A percentile compares a stretch with the other conserved stretches of the same genome.
Conservation (phyloP, 2,329 filamentous ascomycete genomes). For the Westerdykella aurantiaca region DNA sequence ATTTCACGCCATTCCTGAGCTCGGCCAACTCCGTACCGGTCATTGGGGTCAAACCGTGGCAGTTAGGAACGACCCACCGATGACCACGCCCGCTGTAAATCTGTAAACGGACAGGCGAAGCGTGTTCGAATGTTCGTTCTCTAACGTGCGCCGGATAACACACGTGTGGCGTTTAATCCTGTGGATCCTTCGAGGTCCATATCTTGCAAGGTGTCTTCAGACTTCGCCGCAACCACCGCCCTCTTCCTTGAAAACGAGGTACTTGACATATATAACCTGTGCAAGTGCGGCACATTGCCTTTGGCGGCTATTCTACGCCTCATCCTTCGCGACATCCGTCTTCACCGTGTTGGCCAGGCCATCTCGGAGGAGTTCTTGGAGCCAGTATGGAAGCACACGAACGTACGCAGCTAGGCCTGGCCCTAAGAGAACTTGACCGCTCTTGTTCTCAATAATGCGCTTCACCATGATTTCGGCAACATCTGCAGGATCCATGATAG, state of each 20-base stretch:
- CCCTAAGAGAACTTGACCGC: constrained; percentile 40
- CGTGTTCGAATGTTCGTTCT: too few species aligned
- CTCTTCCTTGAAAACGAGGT: neutral
- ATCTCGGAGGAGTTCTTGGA: constrained; percentile 32
- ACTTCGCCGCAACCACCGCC: neutral
- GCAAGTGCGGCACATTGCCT: too few species aligned
- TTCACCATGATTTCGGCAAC: constrained; percentile 41
- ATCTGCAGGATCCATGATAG: constrained; percentile 36
- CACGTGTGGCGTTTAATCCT: neutral
- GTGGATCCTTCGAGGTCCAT: neutral
- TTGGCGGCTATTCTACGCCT: too few species aligned
- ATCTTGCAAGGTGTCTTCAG: neutral
- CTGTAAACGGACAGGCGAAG: too few species aligned
- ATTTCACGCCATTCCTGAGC: too few species aligned
- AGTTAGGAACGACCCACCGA: too few species aligned
- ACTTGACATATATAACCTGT: neutral
- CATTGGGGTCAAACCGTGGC: too few species aligned
- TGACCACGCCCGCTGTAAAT: too few species aligned
- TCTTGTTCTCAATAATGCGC: constrained; percentile 39
- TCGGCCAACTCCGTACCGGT: too few species aligned
- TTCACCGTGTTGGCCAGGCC: constrained; percentile 24
- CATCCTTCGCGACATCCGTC: constrained; percentile 2
- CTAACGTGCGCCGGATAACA: neutral
- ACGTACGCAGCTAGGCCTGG: constrained; percentile 18
- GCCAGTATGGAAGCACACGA: constrained; percentile 28